Evolutionary conservation across 2,329 filamentous ascomycete species (phyloP).

Genomic region (Daldinia eschscholtzii): DNA sequence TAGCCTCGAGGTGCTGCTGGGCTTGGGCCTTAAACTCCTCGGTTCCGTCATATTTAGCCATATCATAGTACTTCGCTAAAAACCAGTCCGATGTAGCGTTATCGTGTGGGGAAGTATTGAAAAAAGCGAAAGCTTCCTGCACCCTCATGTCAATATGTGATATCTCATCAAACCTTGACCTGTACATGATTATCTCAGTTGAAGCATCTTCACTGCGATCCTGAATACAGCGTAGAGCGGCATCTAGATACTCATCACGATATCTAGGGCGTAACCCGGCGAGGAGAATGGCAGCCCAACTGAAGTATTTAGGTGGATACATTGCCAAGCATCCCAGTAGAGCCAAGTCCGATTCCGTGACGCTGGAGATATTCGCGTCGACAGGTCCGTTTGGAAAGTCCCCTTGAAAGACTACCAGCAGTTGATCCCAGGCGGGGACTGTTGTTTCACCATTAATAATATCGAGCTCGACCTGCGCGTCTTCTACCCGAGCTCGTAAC

Average conservation of each 20-base stretch:
- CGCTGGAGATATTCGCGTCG: conserved; percentile 5
- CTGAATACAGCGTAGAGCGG: conserved; percentile 47
- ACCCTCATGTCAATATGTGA: conserved; percentile 31
- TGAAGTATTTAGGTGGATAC: conserved; percentile 46
- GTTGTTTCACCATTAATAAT: conserved; percentile 25
- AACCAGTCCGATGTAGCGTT: conserved; percentile 36
- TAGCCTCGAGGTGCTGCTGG: conserved; percentile 45
- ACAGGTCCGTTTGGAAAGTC: conserved; percentile 17
- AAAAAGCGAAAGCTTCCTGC: conserved; percentile 47
- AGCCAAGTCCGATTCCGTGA: conserved; percentile 42
- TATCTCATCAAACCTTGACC: conserved; percentile 47
- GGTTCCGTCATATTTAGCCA: conserved; percentile 25
- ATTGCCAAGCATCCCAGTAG: conserved; percentile 49
- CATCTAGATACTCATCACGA: conserved; percentile 46
- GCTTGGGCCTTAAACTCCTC: conserved; percentile 37
- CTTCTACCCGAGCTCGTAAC: conserved; percentile 51
- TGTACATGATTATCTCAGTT: conserved; percentile 47
- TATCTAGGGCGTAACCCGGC: conserved; percentile 45
- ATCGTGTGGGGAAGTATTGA: conserved; percentile 34
- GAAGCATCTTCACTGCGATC: conserved; percentile 46
- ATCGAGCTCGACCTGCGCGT: conserved; percentile 46
- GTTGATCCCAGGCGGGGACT: conserved; percentile 44
- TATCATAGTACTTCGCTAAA: conserved; percentile 42
- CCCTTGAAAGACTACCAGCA: conserved; percentile 45
- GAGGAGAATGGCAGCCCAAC: conserved; percentile 50